Conservation (phyloP, 2,329 filamentous ascomycete species). For the Biscogniauxia mediterranea region DNA sequence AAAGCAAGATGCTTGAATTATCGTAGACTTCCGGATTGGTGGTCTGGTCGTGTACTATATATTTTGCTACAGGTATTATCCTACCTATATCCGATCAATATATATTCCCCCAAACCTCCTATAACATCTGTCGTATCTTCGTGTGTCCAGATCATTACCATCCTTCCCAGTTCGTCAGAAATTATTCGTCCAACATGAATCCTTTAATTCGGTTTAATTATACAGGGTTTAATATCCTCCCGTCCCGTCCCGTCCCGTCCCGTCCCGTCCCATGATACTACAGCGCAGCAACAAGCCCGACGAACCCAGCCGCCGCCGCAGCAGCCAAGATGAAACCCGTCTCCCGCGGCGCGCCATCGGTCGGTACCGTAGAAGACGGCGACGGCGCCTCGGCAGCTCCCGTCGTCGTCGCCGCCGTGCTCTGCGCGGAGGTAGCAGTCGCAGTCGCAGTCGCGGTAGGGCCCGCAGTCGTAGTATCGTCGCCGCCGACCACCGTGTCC, state of each 20-base stretch:
- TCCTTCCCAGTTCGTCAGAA: too few relatives aligned
- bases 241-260: not conserved
- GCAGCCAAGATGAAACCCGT: conserved; percentile 16
- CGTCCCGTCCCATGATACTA: too few relatives aligned
- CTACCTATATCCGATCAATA: too few relatives aligned
- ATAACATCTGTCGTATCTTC: too few relatives aligned
- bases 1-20: too few relatives aligned
- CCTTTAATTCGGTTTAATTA: too few relatives aligned
- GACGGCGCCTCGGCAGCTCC: conserved; percentile 1
- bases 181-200: not conserved
- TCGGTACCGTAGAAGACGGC: not conserved
- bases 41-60: too few relatives aligned
- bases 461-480: not conserved
- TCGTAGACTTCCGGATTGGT: too few relatives aligned
- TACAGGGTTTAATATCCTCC: not conserved
- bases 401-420: not conserved
- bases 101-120: too few relatives aligned
- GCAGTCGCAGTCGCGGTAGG: not conserved
- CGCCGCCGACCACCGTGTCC: not conserved
- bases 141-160: too few relatives aligned
- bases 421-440: not conserved
- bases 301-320: conserved; percentile 17
- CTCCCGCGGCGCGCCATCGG: conserved; percentile 7
- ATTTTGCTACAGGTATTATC: too few relatives aligned
- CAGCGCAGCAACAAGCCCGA: conserved; percentile 17